Evolutionary conservation across 1,284 basidiomycete genomes (phyloP), one percentile per base, ranked within the genome.

Genomic region (Melampsora americana): DNA sequence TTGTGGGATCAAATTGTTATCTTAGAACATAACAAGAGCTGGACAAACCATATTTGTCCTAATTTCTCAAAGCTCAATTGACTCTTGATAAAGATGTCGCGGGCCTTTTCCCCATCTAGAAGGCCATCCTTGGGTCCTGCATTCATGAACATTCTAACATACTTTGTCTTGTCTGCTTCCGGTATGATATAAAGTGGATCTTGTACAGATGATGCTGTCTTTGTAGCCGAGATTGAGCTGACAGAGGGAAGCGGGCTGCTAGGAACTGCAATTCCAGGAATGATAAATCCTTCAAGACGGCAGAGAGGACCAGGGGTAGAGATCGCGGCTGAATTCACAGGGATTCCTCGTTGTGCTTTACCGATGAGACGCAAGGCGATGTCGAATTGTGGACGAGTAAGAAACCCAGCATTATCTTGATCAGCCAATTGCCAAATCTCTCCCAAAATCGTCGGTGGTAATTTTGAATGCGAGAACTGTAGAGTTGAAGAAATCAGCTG

Each of bases 361-460:
- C 91, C 93, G 79, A 99, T 93, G 61, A 99, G 86, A 72, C 96
- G 87, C 32, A 96, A 86, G 11, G 92, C 94, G 78, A 91, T 86
- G 61, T 92, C 89, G 81, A 93, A 91, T 53, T 90, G 91, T 80
- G 92, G 92, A 79, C 87, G 88, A 18, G 92, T 90, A 74, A 99
- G 87, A 84, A 90, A 93, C 3, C 95, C 95, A 78, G 92, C 92
- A 85, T 96, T 94, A 62, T 93, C 90, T 68, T 90, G 90, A 85
- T 99, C 96, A 56, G 94, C 90, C 77, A 98, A 85, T 71, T 86
- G 87, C 95, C 96, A 99, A 80, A 99, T 90, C 85, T 96, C 91
- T 59, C 94, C 93, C 77, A 99, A 89, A 28, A 73, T 77, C 6
- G 81, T 68, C 18, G 79, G 80, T 56, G 66, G 68, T 68, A 73